Conservation (phyloP, 371 early-diverging fungal genomes). For the Quaeritorhiza haematococci region DNA sequence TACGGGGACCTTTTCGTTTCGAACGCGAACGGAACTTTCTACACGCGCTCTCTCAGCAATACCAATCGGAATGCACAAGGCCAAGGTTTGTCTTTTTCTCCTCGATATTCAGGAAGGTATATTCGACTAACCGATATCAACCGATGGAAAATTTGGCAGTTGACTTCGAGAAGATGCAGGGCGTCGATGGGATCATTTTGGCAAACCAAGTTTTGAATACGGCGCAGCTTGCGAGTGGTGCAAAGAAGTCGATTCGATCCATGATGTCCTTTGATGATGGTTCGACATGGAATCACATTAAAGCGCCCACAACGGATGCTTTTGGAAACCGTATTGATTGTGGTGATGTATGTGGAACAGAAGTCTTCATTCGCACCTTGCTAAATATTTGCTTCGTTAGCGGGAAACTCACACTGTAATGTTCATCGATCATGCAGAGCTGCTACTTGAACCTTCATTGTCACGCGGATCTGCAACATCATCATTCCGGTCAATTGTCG, state of each 20-base stretch:
- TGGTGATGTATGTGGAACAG: not conserved
- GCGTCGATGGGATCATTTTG: constrained; percentile 82
- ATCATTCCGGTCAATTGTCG: constrained; percentile 43
- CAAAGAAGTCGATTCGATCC: constrained; percentile 62
- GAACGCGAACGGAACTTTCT: constrained; percentile 63
- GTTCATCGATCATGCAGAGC: not conserved
- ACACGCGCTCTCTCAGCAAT: constrained; percentile 24
- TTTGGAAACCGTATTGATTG: constrained; percentile 6
- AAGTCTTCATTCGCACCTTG: too few species aligned
- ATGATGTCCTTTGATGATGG: constrained; percentile 85
- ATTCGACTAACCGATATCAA: not conserved
- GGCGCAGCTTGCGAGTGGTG: constrained; percentile 37
- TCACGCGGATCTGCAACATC: constrained; percentile 72
- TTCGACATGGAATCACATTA: constrained; percentile 60
- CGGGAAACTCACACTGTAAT: too few species aligned
- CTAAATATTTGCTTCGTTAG: too few species aligned
- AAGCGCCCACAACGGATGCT: constrained; percentile 52
- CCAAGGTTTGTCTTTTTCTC: constrained; percentile 37
- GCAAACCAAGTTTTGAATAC: constrained; percentile 77
- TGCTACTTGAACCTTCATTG: constrained; percentile 69
- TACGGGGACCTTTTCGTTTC: constrained; percentile 84
- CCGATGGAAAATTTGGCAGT: too few species aligned
- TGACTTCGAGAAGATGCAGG: constrained; percentile 91
- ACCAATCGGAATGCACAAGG: constrained; percentile 60
- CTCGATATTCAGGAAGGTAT: not conserved